Evolutionary conservation across 179 eudicot genomes (phyloP).

Genomic region (Amaranthus tricolor): DNA sequence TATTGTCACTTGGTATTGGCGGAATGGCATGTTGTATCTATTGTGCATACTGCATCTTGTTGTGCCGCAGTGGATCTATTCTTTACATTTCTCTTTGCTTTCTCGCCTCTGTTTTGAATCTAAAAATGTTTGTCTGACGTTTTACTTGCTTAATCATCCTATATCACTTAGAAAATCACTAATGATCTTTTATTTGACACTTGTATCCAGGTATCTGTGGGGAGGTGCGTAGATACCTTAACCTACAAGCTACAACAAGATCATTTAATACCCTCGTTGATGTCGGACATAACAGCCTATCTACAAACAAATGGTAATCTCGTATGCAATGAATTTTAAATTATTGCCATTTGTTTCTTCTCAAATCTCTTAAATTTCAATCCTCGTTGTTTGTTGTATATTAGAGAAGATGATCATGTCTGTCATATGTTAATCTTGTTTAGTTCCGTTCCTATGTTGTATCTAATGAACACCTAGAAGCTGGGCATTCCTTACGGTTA

Average conservation of each 20-base stretch:
- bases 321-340: no score
- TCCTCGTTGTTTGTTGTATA: neutral
- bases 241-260: neutral
- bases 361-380: neutral
- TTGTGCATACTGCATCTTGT: no score
- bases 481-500: neutral
- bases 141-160: neutral
- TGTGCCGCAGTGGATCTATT: no score
- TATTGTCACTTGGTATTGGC: no score
- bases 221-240: constrained; percentile 13
- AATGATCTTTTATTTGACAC: constrained; percentile 1
- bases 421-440: neutral
- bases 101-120: neutral
- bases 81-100: no score
- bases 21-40: no score
- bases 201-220: constrained; percentile 26
- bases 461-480: neutral
- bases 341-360: neutral
- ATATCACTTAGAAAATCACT: neutral
- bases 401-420: neutral
- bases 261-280: neutral
- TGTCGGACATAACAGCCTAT: neutral
- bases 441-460: constrained; percentile 2
- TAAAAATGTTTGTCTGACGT: neutral
- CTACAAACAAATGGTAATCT: neutral